Evolutionary conservation across 441 rosid genomes (phyloP), one percentile per base, ranked within the genome.

Genomic region (Erodium trifolium): DNA sequence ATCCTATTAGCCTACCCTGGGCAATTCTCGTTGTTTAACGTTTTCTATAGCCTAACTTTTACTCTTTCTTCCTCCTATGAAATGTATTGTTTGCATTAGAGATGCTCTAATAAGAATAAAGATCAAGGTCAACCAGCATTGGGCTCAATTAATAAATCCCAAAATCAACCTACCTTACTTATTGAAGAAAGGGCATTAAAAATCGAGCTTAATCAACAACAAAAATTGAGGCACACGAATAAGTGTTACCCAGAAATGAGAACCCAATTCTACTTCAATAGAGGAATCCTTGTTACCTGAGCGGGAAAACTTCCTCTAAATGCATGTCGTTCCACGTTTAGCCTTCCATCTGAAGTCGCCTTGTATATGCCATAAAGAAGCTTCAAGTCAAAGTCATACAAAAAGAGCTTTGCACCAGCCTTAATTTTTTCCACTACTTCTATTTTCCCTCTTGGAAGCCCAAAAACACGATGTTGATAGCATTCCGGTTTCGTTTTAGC

Each of bases 361-460:
- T 84, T 84, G 37, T 78, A 82, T 0, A 80, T 72, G 17, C 87
- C 87, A 76, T 80, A 83, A 11, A 85, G 84, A 80, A 79, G 83
- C 69, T 63, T 82, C 76, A 77, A 68, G 63, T 81, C 84, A 72
- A 80, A 83, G 76, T 85, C 87, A 69, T 67, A 85, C 3, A 85
- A 77, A 68, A 85, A 83, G 43, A 83, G 86, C 75, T 83, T 85
- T 78, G 75, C 78, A 60, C 87, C 83, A 1, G 82, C 79, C 68
- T 64, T 80, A 17, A 84, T 81, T 62, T 77, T 69, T 71, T 74
- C 77, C 70, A 75, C 82, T 47, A 70, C 34, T 3, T 60, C 66
- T 65, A 23, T 68, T 39, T 78, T 67, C 60, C 76, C 82, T 68
- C 29, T 67, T 0, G 84, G 82, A 18, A 84, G 78, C 62, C 87